Base-by-base conservation (phyloP, 1,284 basidiomycete genomes). In the Ganoderma lingzhi region DNA sequence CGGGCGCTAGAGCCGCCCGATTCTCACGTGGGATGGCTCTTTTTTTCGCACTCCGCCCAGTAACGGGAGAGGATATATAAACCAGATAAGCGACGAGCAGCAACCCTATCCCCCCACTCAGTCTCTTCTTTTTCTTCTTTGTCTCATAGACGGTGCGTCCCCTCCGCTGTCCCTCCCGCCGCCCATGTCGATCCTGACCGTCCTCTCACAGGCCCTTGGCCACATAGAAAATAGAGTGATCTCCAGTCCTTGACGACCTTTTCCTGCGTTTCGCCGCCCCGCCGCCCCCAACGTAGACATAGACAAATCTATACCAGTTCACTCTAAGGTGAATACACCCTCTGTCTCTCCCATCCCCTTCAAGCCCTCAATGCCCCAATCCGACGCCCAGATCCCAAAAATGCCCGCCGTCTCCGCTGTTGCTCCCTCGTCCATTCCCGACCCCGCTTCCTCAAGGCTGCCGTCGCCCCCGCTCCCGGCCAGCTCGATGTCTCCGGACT, bases 401-500 rank as follows among this genome's bases (percentile, higher is more conserved):
- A 93, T 93, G 92, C 91, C 92, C 74, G 89, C 91, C 82, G 85
- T 86, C 78, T 90, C 89, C 72, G 87, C 91, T 76, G 64, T 70
- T 70, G 79, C 79, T 71, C 69, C 81, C 71, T 74, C 84, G 70
- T 78, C 81, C 77, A 81, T 82, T 73, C 84, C 90, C 75, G 83
- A 87, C 69, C 86, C 90, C 70, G 86, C 87, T 72, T 85, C 86
- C 87, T 93, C 82, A 93, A 93, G 84, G 87, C 89, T 70, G 83
- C 84, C 74, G 84, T 85, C 65, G 78, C 80, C 63, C 83, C 85
- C 72, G 84, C 84, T 66, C 85, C 87, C 69, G 86, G 85, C 75
- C 86, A 89, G 77, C 80, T 92, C 73, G 89, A 93, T 79, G 80
- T 91, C 72, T 77, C 90, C 61, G 80, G 88, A 70, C 89, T 95